A percentile compares a stretch with the other conserved stretches of the same genome.
Evolutionary conservation across 2,329 filamentous ascomycete species (phyloP).

Genomic region (Gaeumannomyces sp.): DNA sequence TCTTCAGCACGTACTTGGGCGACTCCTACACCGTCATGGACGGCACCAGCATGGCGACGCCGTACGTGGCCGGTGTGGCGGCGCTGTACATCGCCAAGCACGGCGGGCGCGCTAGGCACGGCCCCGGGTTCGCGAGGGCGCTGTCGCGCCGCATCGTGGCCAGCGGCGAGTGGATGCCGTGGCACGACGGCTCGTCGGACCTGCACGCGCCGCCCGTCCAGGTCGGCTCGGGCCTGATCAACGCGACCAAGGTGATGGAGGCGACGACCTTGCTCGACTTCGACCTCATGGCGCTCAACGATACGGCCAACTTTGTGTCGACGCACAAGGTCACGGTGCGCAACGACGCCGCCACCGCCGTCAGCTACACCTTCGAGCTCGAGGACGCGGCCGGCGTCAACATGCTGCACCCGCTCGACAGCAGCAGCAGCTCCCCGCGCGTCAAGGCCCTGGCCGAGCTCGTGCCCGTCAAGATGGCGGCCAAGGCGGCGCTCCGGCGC

Average conservation of each 20-base stretch:
- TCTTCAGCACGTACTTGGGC: conserved; percentile 37
- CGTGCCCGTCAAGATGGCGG: conserved; percentile 12
- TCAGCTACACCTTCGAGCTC: conserved; percentile 27
- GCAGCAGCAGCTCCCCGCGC: conserved; percentile 11
- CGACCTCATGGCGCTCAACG: conserved; percentile 36
- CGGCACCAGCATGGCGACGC: conserved; percentile 45
- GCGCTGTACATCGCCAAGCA: conserved; percentile 29
- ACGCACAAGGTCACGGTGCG: conserved; percentile 25
- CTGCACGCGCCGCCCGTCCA: conserved; percentile 22
- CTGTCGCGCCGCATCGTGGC: conserved; percentile 27
- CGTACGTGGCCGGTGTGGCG: conserved; percentile 37
- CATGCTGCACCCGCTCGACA: conserved; percentile 15
- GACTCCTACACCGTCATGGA: conserved; percentile 30
- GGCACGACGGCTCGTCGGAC: conserved; percentile 16
- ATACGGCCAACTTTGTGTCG: conserved; percentile 32
- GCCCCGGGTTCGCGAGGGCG: conserved; percentile 22
- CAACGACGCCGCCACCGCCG: conserved; percentile 28
- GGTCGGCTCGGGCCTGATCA: conserved; percentile 34
- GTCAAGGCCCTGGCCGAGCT: conserved; percentile 1
- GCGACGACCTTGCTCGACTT: conserved; percentile 30
- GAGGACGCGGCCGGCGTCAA: conserved; percentile 31
- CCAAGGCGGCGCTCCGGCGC: conserved; percentile 2
- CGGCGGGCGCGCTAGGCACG: conserved; percentile 27
- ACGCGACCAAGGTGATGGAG: conserved; percentile 34
- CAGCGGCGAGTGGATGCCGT: conserved; percentile 25